These are phyloP conservation scores for Sporisorium reilianum DNA, from an alignment of 1,284 basidiomycete genomes.

Conservation along the genomic window DNA sequence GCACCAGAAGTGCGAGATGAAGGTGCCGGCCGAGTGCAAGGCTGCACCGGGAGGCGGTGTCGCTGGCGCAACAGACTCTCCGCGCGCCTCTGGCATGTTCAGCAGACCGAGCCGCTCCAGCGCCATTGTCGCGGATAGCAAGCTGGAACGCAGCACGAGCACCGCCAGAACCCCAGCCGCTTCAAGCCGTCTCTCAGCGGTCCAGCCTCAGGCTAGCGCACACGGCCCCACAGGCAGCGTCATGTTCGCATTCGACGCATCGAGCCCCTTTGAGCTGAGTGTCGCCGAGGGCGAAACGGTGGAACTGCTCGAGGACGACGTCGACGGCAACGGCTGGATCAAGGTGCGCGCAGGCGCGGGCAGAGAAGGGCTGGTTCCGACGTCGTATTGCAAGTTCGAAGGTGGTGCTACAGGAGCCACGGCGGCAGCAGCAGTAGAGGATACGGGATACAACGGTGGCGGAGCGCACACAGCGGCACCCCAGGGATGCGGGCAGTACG, in stretches of 20 bases:
- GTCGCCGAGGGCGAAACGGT: conserved; percentile 50
- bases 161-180: conserved; percentile 4
- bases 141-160: conserved; percentile 1
- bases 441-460: conserved; percentile 7
- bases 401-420: neutral
- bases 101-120: conserved; percentile 20
- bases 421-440: neutral
- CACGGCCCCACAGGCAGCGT: conserved; percentile 20
- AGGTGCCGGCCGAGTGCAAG: conserved; percentile 57
- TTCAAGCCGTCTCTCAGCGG: neutral
- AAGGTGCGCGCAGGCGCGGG: conserved; percentile 31
- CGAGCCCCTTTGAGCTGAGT: conserved; percentile 53
- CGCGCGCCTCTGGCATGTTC: conserved; percentile 3
- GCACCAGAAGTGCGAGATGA: conserved; percentile 61
- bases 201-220: neutral
- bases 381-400: conserved; percentile 46
- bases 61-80: conserved; percentile 1
- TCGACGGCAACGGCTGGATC: conserved; percentile 53
- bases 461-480: neutral
- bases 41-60: conserved; percentile 22
- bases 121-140: conserved; percentile 4
- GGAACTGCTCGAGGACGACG: conserved; percentile 52
- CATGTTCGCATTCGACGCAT: conserved; percentile 50
- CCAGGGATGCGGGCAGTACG: conserved; percentile 39
- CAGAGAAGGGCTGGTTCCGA: conserved; percentile 51